phyloP scores from a whole-genome alignment of 768 basidiomycete genomes.

The Lactifluus echinatus region DNA sequence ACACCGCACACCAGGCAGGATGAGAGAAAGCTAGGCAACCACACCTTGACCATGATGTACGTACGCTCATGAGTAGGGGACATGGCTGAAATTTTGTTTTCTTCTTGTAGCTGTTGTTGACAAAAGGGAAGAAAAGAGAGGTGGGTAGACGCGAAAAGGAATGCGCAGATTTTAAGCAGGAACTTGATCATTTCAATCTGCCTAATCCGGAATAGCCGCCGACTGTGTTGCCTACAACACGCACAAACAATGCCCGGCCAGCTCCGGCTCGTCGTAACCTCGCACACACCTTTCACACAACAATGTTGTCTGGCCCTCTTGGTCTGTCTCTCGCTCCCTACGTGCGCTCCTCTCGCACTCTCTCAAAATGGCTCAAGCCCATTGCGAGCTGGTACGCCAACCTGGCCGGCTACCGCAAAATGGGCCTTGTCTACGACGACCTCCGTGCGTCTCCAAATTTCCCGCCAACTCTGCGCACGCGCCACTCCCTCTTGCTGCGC shows the following conservation, averaged over 20 bases:
- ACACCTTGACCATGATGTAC: constrained; percentile 99
- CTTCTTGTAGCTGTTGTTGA: constrained; percentile 17
- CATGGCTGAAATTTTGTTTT: constrained; percentile 36
- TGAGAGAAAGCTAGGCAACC: constrained; percentile 1
- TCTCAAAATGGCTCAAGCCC: constrained; percentile 64
- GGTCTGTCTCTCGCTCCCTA: constrained; percentile 70
- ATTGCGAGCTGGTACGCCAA: constrained; percentile 78
- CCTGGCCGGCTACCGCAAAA: constrained; percentile 71
- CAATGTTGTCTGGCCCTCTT: constrained; percentile 48
- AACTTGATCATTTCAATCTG: constrained; percentile 14
- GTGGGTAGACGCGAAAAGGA: constrained; percentile 20
- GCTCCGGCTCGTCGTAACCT: constrained; percentile 2
- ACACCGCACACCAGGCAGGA: background rate
- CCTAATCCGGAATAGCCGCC: constrained; percentile 17
- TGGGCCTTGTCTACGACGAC: constrained; percentile 93
- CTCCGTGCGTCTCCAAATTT: constrained; percentile 53
- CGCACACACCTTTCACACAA: constrained; percentile 7
- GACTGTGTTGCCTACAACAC: constrained; percentile 26
- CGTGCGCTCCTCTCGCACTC: constrained; percentile 57
- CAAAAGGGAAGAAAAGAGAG: constrained; percentile 26
- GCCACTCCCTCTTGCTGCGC: constrained; percentile 8
- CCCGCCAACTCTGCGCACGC: constrained; percentile 3
- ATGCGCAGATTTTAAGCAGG: constrained; percentile 25
- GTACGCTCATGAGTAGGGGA: constrained; percentile 70
- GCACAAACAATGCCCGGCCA: constrained; percentile 30